A percentile compares a stretch with the other conserved stretches of the same genome.
These are phyloP conservation scores for Sordariomycetes sp. DNA, from an alignment of 2,329 filamentous ascomycete species.

Conservation along the genomic window DNA sequence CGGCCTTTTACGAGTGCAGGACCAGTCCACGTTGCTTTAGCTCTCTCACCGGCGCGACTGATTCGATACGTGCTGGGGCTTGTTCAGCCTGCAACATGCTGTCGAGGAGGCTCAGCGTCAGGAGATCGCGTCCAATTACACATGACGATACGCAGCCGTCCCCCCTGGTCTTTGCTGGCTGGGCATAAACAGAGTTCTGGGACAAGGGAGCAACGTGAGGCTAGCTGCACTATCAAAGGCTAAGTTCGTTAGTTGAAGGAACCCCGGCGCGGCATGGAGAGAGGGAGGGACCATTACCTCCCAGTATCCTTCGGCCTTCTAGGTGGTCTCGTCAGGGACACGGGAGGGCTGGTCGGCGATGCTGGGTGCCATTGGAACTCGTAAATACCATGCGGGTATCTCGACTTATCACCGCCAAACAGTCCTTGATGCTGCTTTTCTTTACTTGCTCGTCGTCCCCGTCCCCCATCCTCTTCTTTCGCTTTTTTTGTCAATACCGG, in stretches of 20 bases:
- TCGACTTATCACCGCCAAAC: too few species aligned
- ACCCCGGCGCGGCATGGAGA: background rate
- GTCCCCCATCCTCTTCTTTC: background rate
- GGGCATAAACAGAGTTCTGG: background rate
- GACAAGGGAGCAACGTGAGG: background rate
- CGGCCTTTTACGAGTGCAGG: background rate
- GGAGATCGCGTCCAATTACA: too few species aligned
- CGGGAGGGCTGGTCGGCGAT: too few species aligned
- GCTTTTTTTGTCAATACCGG: background rate
- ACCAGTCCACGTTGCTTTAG: too few species aligned
- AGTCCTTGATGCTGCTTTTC: background rate
- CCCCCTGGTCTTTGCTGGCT: background rate
- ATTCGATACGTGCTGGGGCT: too few species aligned
- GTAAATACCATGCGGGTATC: background rate
- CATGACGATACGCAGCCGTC: background rate
- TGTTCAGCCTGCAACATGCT: too few species aligned
- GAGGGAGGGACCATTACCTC: background rate
- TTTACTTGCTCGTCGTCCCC: background rate
- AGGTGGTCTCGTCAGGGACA: too few species aligned
- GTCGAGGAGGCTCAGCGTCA: too few species aligned
- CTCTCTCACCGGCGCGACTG: too few species aligned
- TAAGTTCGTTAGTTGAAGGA: background rate
- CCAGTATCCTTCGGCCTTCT: too few species aligned
- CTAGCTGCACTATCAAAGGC: background rate
- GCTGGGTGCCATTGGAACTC: too few species aligned